These are phyloP conservation scores for Nemania sp. DNA, from an alignment of 2,329 filamentous ascomycete species.

Conservation along the genomic window DNA sequence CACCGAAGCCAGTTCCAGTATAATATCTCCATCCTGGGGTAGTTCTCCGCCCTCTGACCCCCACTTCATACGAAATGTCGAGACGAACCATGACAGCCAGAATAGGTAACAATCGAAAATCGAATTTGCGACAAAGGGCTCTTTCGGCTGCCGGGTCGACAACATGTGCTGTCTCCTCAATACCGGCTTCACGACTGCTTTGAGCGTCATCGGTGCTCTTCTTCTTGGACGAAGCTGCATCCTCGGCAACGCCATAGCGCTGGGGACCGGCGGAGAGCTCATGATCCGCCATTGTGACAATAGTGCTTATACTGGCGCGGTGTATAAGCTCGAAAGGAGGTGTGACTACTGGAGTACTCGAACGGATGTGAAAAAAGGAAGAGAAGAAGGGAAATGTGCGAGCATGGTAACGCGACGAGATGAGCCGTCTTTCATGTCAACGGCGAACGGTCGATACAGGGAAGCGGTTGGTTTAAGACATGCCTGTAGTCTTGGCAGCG, in stretches of 20 bases:
- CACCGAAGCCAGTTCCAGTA: background rate
- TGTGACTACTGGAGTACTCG: background rate
- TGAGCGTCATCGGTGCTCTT: slow-evolving; percentile 30
- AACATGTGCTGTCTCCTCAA: slow-evolving; percentile 40
- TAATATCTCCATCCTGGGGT: background rate
- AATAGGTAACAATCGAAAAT: slow-evolving; percentile 56
- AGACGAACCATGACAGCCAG: slow-evolving; percentile 53
- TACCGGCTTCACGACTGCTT: slow-evolving; percentile 37
- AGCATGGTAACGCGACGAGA: too few relatives aligned
- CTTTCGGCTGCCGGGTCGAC: slow-evolving; percentile 51
- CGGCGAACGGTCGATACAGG: too few relatives aligned
- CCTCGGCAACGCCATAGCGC: background rate
- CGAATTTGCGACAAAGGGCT: slow-evolving; percentile 57
- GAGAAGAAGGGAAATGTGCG: too few relatives aligned
- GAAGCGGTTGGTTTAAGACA: too few relatives aligned
- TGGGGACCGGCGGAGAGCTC: slow-evolving; percentile 1
- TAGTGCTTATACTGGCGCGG: background rate
- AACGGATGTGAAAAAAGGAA: background rate
- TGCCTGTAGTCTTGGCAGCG: too few relatives aligned
- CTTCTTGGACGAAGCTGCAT: slow-evolving; percentile 22
- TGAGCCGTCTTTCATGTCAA: too few relatives aligned
- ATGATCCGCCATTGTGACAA: slow-evolving; percentile 14
- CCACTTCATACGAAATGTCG: background rate
- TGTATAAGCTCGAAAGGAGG: background rate
- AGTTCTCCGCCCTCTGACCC: background rate